Evolutionary conservation across 345 rosid species (phyloP).

Genomic region (Salix arbutifolia): DNA sequence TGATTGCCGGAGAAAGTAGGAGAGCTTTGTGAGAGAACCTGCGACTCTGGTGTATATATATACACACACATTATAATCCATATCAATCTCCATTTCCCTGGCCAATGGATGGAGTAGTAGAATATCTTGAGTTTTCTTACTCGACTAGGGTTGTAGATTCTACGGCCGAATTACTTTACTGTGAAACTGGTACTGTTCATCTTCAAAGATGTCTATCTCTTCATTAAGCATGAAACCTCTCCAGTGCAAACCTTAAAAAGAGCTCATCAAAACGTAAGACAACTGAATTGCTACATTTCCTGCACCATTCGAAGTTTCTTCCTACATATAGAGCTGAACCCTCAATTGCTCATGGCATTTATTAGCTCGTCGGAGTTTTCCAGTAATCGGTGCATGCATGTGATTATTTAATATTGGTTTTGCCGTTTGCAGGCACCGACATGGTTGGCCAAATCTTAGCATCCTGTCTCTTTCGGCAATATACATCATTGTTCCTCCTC

Average conservation of each 20-base stretch:
- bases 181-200: background rate
- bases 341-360: background rate
- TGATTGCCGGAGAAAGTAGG: constrained; percentile 5
- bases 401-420: background rate
- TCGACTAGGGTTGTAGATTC: background rate
- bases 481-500: background rate
- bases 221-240: background rate
- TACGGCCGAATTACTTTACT: background rate
- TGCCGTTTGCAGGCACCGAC: background rate
- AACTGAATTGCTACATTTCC: background rate
- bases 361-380: background rate
- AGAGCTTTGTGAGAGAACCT: background rate
- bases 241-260: background rate
- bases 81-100: background rate
- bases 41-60: background rate
- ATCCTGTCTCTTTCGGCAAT: too few species aligned
- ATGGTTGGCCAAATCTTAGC: background rate
- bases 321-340: background rate
- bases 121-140: background rate
- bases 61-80: too few species aligned
- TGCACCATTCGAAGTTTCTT: background rate
- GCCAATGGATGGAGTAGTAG: background rate
- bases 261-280: background rate
- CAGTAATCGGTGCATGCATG: background rate
- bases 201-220: background rate